Evolutionary conservation across 2,329 filamentous ascomycete genomes (phyloP).

Genomic region (Hypoxylon sp.): DNA sequence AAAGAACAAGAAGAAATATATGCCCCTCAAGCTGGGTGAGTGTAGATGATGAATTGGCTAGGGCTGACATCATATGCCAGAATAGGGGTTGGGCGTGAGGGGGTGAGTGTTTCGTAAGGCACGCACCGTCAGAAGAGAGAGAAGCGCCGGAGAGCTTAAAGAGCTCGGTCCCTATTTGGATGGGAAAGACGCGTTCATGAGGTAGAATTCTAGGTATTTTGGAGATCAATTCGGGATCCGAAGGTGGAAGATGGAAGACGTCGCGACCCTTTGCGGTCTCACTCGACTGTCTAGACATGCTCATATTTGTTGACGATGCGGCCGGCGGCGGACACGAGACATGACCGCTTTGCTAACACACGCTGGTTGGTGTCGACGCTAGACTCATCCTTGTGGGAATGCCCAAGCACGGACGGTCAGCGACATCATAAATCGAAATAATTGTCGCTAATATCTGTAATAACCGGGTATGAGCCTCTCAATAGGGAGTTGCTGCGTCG

Average conservation of each 20-base stretch:
- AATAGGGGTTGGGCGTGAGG: constrained; percentile 15
- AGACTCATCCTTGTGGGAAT: constrained; percentile 36
- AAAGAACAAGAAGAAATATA: not conserved
- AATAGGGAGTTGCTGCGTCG: constrained; percentile 3
- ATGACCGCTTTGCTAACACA: constrained; percentile 34
- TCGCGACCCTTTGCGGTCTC: constrained; percentile 47
- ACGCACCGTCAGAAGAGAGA: constrained; percentile 77
- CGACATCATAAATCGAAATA: constrained; percentile 25
- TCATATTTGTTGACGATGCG: constrained; percentile 46
- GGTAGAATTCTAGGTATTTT: constrained; percentile 71
- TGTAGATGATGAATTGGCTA: constrained; percentile 6
- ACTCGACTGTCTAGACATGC: constrained; percentile 46
- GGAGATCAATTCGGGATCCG: constrained; percentile 53
- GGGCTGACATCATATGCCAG: constrained; percentile 28
- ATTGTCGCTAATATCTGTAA: constrained; percentile 5
- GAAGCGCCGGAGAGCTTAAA: constrained; percentile 81
- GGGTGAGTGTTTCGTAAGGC: constrained; percentile 10
- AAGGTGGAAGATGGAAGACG: constrained; percentile 47
- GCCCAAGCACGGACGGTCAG: constrained; percentile 17
- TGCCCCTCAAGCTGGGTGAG: not conserved
- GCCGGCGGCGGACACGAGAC: constrained; percentile 36
- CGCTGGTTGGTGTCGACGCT: constrained; percentile 11
- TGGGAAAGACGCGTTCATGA: constrained; percentile 78
- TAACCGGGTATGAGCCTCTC: constrained; percentile 8
- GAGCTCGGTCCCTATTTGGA: constrained; percentile 78